Evolutionary conservation across 768 basidiomycete species (phyloP).

Genomic region (Filobasidium wieringae): DNA sequence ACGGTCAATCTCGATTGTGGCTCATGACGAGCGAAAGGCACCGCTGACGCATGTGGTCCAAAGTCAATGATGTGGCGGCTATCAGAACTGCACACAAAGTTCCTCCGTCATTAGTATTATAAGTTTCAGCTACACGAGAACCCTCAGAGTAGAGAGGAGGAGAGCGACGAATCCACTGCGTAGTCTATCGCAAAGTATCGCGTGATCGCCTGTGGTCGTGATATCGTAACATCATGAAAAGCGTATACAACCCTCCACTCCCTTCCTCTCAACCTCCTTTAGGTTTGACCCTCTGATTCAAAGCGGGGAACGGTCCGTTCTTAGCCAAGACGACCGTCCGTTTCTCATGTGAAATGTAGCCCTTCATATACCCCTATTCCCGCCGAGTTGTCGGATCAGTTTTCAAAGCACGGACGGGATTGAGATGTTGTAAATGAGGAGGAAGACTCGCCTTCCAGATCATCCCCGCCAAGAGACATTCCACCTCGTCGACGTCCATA

Average conservation of each 20-base stretch:
- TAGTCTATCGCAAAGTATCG: too few relatives aligned
- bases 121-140: too few relatives aligned
- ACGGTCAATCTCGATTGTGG: too few relatives aligned
- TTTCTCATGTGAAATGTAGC: constrained; percentile 92
- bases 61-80: too few relatives aligned
- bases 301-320: constrained; percentile 64
- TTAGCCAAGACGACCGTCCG: constrained; percentile 82
- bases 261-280: neutral
- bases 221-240: neutral
- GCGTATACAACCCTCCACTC: neutral
- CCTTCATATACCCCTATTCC: constrained; percentile 62
- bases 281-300: constrained; percentile 26
- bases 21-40: too few relatives aligned
- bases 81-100: too few relatives aligned
- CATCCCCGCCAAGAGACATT: constrained; percentile 90
- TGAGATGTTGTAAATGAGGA: neutral
- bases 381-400: neutral
- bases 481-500: constrained; percentile 59
- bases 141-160: too few relatives aligned
- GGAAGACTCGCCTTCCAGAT: constrained; percentile 54
- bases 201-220: too few relatives aligned
- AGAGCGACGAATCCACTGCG: too few relatives aligned
- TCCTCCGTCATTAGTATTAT: too few relatives aligned
- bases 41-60: too few relatives aligned
- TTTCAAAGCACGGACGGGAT: neutral